These are phyloP conservation scores for Diaporthe amygdali DNA, from an alignment of 2,329 filamentous ascomycete genomes.

Conservation along the genomic window DNA sequence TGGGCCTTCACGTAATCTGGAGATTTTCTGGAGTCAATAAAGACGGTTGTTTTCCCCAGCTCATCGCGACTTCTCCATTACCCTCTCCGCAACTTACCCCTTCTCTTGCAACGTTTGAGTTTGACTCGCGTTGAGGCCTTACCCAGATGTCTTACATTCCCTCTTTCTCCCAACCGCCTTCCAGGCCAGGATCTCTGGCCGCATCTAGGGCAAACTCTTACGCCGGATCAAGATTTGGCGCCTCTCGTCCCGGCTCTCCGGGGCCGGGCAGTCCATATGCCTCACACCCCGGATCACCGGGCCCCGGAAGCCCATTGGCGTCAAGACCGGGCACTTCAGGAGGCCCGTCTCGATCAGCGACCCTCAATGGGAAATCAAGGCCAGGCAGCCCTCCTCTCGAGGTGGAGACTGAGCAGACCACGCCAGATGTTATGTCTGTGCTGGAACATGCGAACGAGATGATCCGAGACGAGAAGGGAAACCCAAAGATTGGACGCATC, in stretches of 20 bases:
- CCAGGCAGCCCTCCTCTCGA: slow-evolving; percentile 9
- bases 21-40: slow-evolving; percentile 15
- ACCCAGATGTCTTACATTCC: slow-evolving; percentile 23
- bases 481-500: slow-evolving; percentile 37
- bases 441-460: slow-evolving; percentile 13
- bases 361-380: slow-evolving; percentile 13
- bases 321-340: slow-evolving; percentile 22
- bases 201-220: slow-evolving; percentile 24
- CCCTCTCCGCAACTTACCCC: background rate
- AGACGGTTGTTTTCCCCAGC: slow-evolving; percentile 18
- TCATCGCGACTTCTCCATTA: slow-evolving; percentile 5
- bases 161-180: slow-evolving; percentile 22
- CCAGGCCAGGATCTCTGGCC: slow-evolving; percentile 24
- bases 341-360: slow-evolving; percentile 8
- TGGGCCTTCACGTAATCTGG: slow-evolving; percentile 20
- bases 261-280: background rate
- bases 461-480: slow-evolving; percentile 26
- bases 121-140: background rate
- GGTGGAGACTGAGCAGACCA: slow-evolving; percentile 21
- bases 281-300: slow-evolving; percentile 6
- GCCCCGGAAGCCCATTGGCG: slow-evolving; percentile 16
- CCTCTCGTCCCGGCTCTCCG: background rate
- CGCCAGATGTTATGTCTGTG: slow-evolving; percentile 22
- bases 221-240: slow-evolving; percentile 12
- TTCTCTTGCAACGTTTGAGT: slow-evolving; percentile 7